Evolutionary conservation across 352 stramenopile genomes (phyloP).

Genomic region (Globisporangium takayamanum): DNA sequence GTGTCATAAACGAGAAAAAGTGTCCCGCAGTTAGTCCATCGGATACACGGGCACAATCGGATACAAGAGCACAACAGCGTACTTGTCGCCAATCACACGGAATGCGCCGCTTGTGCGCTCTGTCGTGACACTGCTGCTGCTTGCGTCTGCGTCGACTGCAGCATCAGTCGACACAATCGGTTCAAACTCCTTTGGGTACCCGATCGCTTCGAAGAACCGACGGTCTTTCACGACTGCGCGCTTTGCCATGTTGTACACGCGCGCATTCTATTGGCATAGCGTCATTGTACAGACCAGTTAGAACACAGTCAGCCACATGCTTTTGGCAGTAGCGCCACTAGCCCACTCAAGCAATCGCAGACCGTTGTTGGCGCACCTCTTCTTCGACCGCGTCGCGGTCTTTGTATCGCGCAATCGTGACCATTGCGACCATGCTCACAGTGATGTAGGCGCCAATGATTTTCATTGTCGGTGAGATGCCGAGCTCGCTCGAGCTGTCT

Average conservation of each 20-base stretch:
- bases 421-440: conserved; percentile 45
- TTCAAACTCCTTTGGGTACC: conserved; percentile 71
- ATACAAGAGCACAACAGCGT: conserved; percentile 10
- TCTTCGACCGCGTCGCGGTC: conserved; percentile 40
- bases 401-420: conserved; percentile 54
- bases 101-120: conserved; percentile 24
- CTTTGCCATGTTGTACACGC: conserved; percentile 74
- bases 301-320: background rate
- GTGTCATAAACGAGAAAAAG: background rate
- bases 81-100: conserved; percentile 50
- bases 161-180: conserved; percentile 9
- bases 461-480: conserved; percentile 43
- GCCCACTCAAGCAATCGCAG: too few relatives aligned
- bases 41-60: background rate
- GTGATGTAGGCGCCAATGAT: conserved; percentile 53
- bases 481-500: conserved; percentile 20
- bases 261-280: conserved; percentile 26
- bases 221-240: conserved; percentile 67
- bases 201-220: conserved; percentile 61
- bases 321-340: background rate
- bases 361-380: conserved; percentile 21
- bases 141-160: background rate
- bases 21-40: background rate
- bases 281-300: background rate
- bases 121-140: background rate